Base-by-base conservation (phyloP, 345 rosid genomes). In the Syzygium aqueum region DNA sequence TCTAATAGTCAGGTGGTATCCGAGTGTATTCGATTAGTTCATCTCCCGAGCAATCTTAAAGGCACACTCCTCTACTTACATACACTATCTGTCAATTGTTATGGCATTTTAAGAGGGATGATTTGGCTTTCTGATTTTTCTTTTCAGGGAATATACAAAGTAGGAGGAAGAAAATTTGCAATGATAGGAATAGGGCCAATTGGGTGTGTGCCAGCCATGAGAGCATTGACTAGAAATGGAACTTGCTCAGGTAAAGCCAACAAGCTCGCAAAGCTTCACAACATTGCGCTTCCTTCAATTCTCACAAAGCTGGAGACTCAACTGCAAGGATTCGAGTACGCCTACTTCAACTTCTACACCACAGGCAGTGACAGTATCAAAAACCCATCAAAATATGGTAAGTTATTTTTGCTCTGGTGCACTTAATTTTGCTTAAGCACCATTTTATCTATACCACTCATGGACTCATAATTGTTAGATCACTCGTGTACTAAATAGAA, bases 331-430 rank as follows among this genome's bases (percentile, higher is more conserved):
- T 89, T 92, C 86, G 90, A 85, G 40, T 91, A 90, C 53, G 77
- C 90, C 15, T 61, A 87, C 78, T 88, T 89, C n/a, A 92, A 91
- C 84, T 85, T 52, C 51, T 90, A 89, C 51, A 49, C 88, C 23
- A 49, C 91, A 12, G n/a, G 78, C 28, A 56, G 28, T 10, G 80
- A 92, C 53, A 90, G 91, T 86, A 84, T 90, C 7, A 85, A 84
- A 30, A 33, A 91, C 85, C 95, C 92, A 77, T 85, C 85, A 6
- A 91, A 88, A 84, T 93, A 89, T 67, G 94, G 93, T 92, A 89
- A 13, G 52, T 85, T 51, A 1, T 40, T 50, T 33, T 78, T 67
- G 46, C 78, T 30, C 13, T 51, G 27, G 40, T 15, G 57, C 53
- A 28, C 37, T 84, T 65, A n/a, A 28, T n/a, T 54, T 52, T 52